Base-by-base conservation (phyloP, 2,329 filamentous ascomycete species). In the Ophiostoma populinum region DNA sequence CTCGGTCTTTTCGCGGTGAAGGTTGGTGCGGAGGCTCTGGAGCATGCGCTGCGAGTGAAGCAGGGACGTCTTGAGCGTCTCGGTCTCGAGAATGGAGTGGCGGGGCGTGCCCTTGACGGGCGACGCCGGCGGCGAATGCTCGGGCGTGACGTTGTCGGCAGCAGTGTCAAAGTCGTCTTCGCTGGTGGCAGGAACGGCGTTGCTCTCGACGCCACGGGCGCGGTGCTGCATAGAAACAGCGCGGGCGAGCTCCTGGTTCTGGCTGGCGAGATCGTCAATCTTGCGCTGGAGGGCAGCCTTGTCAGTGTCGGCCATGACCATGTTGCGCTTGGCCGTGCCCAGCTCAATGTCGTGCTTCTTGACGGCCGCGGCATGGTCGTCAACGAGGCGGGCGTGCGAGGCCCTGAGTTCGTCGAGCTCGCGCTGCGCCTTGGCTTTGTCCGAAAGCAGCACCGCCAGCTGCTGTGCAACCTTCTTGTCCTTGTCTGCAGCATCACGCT, bases 1-100 rank as follows among this genome's bases (percentile, higher is more conserved):
- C 55, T 98, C 90, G 0, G 87, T 94, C 73, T 95, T 98, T 55
- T 98, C 90, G 22, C 90, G 80, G 54, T 98, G 87, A 31, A 95
- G 80, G 48, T 86, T 92, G 53, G 80, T 85, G 56, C 92, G 85
- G 46, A 95, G 70, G 48, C 83, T 92, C 53, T 95, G 87, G 40
- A 98, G 94, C 58, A 92, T 94, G 39, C 87, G 75, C 54, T 95
- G 90, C 25, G 90, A 87, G 53, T 98, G 90, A 45, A 85, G 78
- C 19, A 95, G 67, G 18, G 87, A 94, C 36, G 86, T 92, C 59
- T 90, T 92, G 45, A 98, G 62, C 0, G 90, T 98, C 58, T 98
- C 90, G 0, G 83, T 79, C 55, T 98, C 90, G n/a, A 98, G 67
- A 56, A 83, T 76, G 24, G 81, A 76, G 55, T 94, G 87, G 17